phyloP scores from a whole-genome alignment of 768 basidiomycete genomes.

The Erythrobasidium yunnanense region DNA sequence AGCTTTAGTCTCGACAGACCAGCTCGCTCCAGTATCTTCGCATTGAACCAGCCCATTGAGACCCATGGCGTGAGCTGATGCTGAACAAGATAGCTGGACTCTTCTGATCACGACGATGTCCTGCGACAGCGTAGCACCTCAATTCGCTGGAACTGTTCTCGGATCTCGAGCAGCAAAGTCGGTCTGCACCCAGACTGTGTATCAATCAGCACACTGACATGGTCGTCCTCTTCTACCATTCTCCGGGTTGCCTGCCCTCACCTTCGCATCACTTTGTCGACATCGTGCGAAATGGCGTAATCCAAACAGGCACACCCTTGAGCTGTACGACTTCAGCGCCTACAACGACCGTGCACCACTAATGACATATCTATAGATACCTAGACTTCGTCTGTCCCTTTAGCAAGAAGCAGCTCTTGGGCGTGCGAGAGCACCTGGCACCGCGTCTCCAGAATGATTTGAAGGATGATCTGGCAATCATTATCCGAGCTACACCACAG shows the following conservation, averaged over 20 bases:
- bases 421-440: conserved; percentile 1
- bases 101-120: no score
- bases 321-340: no score
- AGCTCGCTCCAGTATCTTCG: no score
- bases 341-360: no score
- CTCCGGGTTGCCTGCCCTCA: not conserved
- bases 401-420: conserved; percentile 22
- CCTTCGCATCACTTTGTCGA: not conserved
- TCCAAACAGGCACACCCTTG: conserved; percentile 12
- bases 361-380: no score
- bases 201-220: not conserved
- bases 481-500: conserved; percentile 19
- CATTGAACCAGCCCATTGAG: no score
- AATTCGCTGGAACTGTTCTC: conserved; percentile 8
- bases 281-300: not conserved
- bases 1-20: no score
- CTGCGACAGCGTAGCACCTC: conserved; percentile 2
- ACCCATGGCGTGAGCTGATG: no score
- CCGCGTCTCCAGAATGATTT: conserved; percentile 12
- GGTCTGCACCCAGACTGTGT: not conserved
- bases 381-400: conserved; percentile 25
- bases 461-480: conserved; percentile 5
- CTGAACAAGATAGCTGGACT: no score
- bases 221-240: not conserved
- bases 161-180: conserved; percentile 23